Conservation (phyloP, 306 rosid species). For the Neltuma alba region DNA sequence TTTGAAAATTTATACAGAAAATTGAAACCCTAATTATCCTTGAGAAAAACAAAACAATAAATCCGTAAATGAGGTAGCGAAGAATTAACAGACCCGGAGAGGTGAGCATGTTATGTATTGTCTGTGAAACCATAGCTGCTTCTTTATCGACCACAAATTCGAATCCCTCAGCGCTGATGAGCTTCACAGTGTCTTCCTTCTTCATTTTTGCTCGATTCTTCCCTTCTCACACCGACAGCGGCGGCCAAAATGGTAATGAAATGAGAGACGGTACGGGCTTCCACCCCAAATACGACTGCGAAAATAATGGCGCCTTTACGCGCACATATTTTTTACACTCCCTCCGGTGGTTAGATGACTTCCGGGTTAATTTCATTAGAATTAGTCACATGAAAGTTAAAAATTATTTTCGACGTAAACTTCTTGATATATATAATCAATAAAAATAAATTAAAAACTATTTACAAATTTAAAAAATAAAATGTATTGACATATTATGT, state of each 20-base stretch:
- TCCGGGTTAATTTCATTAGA: no score
- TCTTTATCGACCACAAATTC: constrained; percentile 91
- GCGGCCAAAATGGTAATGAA: not conserved
- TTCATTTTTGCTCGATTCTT: constrained; percentile 48
- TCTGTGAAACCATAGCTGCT: constrained; percentile 99
- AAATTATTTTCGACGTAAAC: no score
- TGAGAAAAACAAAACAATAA: not conserved
- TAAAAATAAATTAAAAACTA: no score
- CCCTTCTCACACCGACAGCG: not conserved
- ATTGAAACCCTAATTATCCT: constrained; percentile 32
- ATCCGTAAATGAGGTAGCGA: not conserved
- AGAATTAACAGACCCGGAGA: constrained; percentile 69
- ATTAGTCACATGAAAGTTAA: no score
- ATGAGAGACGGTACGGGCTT: not conserved
- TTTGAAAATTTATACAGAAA: not conserved
- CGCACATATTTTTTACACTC: no score
- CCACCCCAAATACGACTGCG: no score
- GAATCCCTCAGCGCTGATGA: constrained; percentile 88
- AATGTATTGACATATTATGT: no score
- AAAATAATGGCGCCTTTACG: no score
- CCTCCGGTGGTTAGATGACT: no score
- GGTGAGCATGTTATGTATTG: constrained; percentile 95
- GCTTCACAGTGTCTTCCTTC: constrained; percentile 86
- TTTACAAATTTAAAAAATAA: no score
- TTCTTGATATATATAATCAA: no score